Evolutionary conservation across 2,329 filamentous ascomycete genomes (phyloP), one percentile per base, ranked within the genome.

Genomic region (Cercospora sesami): DNA sequence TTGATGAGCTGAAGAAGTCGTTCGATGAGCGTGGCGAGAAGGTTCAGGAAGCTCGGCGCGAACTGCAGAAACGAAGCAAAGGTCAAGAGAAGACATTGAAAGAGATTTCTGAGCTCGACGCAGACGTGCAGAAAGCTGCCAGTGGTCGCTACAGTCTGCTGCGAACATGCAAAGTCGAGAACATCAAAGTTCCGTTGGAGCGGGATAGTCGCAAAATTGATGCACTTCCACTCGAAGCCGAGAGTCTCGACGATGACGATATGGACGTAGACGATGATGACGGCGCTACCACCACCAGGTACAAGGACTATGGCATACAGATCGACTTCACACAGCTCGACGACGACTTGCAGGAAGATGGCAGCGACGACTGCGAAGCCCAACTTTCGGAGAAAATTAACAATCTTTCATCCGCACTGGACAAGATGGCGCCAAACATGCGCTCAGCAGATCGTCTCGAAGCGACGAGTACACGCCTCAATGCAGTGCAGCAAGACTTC

Each of bases 341-440:
- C 59, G 91, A 94, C 14, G 92, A 96, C 55, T 83, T 97, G 33
- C 92, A 92, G 80, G 86, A 90, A 75, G 91, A 92, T 81, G 85
- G 89, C 63, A 89, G 91, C 65, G 84, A 89, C 18, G 87, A 89
- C 68, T 82, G 90, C 26, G 94, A 97, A 76, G 88, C 91, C 57
- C 85, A 86, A 67, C 85, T 99, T 1, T 87, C 91, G 63, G 92
- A 96, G 64, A 90, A 89, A 75, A 93, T 99, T 71, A 84, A 86
- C 21, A 85, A 86, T 30, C 85, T 99, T 9, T 89, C 89, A 55
- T 83, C 86, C 33, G 92, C 97, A 73, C 87, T 99, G 21, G 93
- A 97, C 77, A 97, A 97, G 80, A 90, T 98, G 80, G 94, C 95
- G 69, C 95, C 95, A 28, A 98, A 99, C 79, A 96, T 97, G 88